Conservation (phyloP, 257 asterid genomes). For the Lycium barbarum region DNA sequence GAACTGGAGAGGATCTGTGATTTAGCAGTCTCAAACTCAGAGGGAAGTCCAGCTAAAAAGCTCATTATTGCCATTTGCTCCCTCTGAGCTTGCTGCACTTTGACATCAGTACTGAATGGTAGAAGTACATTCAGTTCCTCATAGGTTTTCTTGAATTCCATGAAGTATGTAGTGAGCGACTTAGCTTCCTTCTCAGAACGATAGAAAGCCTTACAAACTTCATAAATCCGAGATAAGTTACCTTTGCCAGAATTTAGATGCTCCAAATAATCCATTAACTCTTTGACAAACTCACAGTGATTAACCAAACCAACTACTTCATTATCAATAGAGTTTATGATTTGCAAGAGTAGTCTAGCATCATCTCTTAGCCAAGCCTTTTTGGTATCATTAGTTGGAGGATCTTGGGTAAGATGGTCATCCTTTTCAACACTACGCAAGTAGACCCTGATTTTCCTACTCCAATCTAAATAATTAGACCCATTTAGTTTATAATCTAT, state of each 20-base stretch:
- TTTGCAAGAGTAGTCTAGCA: background rate
- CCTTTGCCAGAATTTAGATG: no score
- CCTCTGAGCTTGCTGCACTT: background rate
- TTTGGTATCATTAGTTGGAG: background rate
- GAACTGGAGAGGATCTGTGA: background rate
- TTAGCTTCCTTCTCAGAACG: background rate
- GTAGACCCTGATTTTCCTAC: background rate
- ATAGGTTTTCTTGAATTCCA: background rate
- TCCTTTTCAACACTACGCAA: background rate
- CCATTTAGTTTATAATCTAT: no score
- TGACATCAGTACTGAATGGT: background rate
- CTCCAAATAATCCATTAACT: no score
- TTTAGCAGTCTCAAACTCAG: background rate
- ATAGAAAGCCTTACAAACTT: background rate
- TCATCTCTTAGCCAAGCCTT: background rate
- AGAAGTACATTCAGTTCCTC: background rate
- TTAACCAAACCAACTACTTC: no score
- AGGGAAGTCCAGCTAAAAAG: background rate
- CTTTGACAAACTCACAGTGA: background rate
- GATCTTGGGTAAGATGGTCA: background rate
- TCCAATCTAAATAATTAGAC: no score
- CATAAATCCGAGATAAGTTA: no score
- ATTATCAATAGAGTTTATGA: background rate
- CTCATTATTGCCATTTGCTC: background rate
- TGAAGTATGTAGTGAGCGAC: background rate